Base-by-base conservation (phyloP, 2,329 filamentous ascomycete genomes). In the Elsinoe australis region DNA sequence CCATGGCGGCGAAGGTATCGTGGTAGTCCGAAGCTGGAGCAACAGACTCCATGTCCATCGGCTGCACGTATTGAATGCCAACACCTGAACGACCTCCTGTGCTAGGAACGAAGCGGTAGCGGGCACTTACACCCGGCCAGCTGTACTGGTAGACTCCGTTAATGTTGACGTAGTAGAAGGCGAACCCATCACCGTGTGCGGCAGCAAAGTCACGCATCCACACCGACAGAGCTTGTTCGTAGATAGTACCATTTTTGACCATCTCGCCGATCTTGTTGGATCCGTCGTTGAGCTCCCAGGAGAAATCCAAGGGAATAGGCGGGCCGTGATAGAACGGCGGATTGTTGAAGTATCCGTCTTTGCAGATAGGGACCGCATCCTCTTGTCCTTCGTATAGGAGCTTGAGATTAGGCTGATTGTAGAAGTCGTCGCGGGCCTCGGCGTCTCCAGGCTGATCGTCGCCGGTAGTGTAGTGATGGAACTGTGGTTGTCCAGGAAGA, bases 91-190 rank as follows among this genome's bases (percentile, higher is more conserved):
- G 26, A n/a, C 26, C 26, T 29, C 26, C 7, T 12, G 12, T 12
- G 26, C 12, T 29, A 12, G 26, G 6, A 6, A 29, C 7, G 26
- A 29, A 7, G 26, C 26, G 26, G 7, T 6, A 12, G 12, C 7
- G 6, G 26, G 26, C 6, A 7, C 7, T 29, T 6, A 7, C 26
- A 32, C 26, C 21, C 14, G 28, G 14, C 8, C 6, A 12, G 15
- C 39, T 44, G 39, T 44, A 44, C 6, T 28, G 39, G 17, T 44
- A 44, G 26, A 19, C 18, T 2, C 24, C 24, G n/a, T 44, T 21
- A 26, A 19, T 26, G 3, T 15, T 28, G 26, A 17, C 12, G 28
- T 44, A 44, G 17, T 29, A 44, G 39, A 44, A 44, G 5, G n/a
- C 17, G n/a, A 31, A n/a, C 5, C 39, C 39, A 22, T 44, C 18